These are phyloP conservation scores for Meyerozyma smithsonii DNA, from an alignment of 1,139 yeast genomes.

Conservation along the genomic window DNA sequence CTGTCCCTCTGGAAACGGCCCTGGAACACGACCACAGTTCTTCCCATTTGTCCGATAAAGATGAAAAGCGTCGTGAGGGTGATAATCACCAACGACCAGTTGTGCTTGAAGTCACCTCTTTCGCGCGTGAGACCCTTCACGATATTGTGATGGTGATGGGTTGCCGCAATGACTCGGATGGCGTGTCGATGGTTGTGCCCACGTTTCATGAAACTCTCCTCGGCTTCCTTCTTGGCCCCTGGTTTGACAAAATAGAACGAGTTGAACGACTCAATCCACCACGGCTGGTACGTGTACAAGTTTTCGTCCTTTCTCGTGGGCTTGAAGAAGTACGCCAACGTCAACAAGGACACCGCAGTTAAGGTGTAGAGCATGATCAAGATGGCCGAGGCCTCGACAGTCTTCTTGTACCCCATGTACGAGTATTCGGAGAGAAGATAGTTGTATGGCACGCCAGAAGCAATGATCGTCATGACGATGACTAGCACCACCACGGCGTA, in stretches of 20 bases:
- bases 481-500: conserved; percentile 5
- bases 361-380: conserved; percentile 4
- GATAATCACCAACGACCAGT: conserved; percentile 4
- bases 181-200: conserved; percentile 8
- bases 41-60: conserved; percentile 4
- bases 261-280: conserved; percentile 8
- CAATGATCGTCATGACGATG: conserved; percentile 4
- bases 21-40: conserved; percentile 6
- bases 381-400: conserved; percentile 4
- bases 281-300: conserved; percentile 8
- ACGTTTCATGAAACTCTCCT: conserved; percentile 6
- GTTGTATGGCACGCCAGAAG: conserved; percentile 5
- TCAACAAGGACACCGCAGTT: conserved; percentile 3
- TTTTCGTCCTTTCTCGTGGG: conserved; percentile 8
- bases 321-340: conserved; percentile 5
- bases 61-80: conserved; percentile 4
- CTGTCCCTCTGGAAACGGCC: not conserved
- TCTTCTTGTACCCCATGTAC: conserved; percentile 2
- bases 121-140: conserved; percentile 7
- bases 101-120: conserved; percentile 6
- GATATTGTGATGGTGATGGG: conserved; percentile 7
- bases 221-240: conserved; percentile 7
- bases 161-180: conserved; percentile 8
- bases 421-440: conserved; percentile 1
- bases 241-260: conserved; percentile 6